Evolutionary conservation across 2,329 filamentous ascomycete species (phyloP).

Genomic region (Scedosporium dehoogii): DNA sequence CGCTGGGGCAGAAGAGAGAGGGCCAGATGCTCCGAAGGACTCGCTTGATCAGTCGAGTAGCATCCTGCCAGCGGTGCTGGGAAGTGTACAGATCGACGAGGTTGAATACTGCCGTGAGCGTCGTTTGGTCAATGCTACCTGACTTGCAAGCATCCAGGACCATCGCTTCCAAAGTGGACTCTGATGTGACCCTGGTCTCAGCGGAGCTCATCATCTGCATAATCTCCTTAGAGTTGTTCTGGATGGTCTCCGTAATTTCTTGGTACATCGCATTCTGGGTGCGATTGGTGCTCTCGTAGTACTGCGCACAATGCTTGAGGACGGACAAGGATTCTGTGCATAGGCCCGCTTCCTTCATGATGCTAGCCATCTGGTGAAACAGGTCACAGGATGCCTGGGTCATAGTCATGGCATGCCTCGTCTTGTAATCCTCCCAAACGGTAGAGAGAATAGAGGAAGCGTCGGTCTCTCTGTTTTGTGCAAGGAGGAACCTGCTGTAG

Average conservation of each 20-base stretch:
- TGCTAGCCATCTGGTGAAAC: constrained; percentile 28
- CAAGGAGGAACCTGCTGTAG: constrained; percentile 35
- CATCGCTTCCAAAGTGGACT: constrained; percentile 30
- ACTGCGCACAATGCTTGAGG: constrained; percentile 29
- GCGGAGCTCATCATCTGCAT: constrained; percentile 26
- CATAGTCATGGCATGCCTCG: constrained; percentile 25
- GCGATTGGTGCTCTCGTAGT: constrained; percentile 25
- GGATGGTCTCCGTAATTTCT: constrained; percentile 31
- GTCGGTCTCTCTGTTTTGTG: constrained; percentile 32
- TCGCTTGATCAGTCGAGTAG: constrained; percentile 31
- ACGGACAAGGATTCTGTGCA: constrained; percentile 33
- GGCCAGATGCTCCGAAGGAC: constrained; percentile 35
- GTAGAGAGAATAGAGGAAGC: constrained; percentile 32
- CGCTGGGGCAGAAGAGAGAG: constrained; percentile 30
- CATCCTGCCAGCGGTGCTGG: constrained; percentile 35
- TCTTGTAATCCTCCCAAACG: constrained; percentile 38
- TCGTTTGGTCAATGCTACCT: constrained; percentile 27
- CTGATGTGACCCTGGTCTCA: constrained; percentile 19
- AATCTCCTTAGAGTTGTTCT: constrained; percentile 29
- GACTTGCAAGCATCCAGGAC: constrained; percentile 31
- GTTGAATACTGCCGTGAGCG: constrained; percentile 28
- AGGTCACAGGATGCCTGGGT: constrained; percentile 26
- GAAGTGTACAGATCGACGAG: constrained; percentile 30
- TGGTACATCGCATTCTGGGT: constrained; percentile 22
- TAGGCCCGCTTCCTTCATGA: constrained; percentile 34